phyloP scores from a whole-genome alignment of 192 early-diverging fungal species.

The Backusella circina region DNA sequence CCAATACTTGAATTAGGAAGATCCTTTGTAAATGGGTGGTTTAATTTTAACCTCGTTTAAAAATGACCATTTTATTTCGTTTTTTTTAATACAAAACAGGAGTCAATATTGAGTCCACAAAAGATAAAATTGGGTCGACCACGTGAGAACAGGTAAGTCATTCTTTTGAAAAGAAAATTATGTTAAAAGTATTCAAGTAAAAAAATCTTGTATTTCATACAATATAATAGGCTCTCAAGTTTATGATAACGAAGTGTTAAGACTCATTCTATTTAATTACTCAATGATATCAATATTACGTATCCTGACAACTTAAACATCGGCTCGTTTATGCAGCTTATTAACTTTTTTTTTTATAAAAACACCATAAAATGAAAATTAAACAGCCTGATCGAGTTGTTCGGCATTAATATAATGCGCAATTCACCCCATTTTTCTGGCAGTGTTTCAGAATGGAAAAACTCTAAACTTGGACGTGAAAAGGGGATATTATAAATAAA shows the following conservation, averaged over 20 bases:
- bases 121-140: not conserved
- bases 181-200: too few species aligned
- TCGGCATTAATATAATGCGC: not conserved
- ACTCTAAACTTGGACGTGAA: not conserved
- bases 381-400: not conserved
- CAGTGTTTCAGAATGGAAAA: not conserved
- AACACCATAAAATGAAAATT: not conserved
- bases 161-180: not conserved
- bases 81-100: too few species aligned
- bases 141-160: not conserved
- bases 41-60: not conserved
- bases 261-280: too few species aligned
- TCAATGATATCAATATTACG: too few species aligned
- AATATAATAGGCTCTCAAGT: too few species aligned
- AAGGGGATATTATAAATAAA: not conserved
- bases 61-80: too few species aligned
- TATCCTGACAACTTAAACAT: not conserved
- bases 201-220: too few species aligned
- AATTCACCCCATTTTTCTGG: not conserved
- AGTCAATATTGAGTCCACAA: not conserved
- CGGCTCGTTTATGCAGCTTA: not conserved
- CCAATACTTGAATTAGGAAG: constrained; percentile 73
- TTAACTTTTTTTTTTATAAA: too few species aligned
- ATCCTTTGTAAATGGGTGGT: constrained; percentile 52
- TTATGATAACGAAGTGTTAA: too few species aligned